Evolutionary conservation across 2,329 filamentous ascomycete species (phyloP).

Genomic region (Venturia nashicola): DNA sequence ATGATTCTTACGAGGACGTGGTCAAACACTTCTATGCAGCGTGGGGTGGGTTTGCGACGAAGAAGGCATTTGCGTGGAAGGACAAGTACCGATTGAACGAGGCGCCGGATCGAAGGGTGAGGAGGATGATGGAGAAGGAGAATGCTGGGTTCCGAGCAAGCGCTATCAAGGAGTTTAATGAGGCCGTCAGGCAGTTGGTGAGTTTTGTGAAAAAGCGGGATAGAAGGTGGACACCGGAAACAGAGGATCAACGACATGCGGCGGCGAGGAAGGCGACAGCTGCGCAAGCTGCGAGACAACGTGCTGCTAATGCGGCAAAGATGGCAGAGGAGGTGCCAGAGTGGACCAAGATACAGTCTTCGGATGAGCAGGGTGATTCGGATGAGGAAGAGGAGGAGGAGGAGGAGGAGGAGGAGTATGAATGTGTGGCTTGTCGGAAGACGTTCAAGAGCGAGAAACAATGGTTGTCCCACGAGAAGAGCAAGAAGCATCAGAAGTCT

Average conservation of each 20-base stretch:
- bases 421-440: conserved; percentile 53
- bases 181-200: conserved; percentile 75
- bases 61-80: conserved; percentile 80
- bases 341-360: conserved; percentile 52
- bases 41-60: conserved; percentile 75
- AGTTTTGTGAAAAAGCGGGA: conserved; percentile 85
- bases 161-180: conserved; percentile 78
- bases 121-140: conserved; percentile 87
- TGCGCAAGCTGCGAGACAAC: conserved; percentile 71
- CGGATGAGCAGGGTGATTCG: conserved; percentile 30
- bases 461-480: conserved; percentile 82
- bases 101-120: conserved; percentile 71
- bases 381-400: conserved; percentile 37
- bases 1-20: conserved; percentile 61
- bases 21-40: conserved; percentile 69
- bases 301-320: conserved; percentile 70
- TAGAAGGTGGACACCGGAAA: conserved; percentile 69
- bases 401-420: conserved; percentile 39
- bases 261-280: conserved; percentile 64
- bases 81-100: conserved; percentile 75
- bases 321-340: conserved; percentile 55
- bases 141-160: conserved; percentile 78
- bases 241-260: conserved; percentile 69
- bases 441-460: conserved; percentile 84
- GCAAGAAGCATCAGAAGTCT: conserved; percentile 89